Evolutionary conservation across 1,284 basidiomycete species (phyloP), one percentile per base, ranked within the genome.

Genomic region (Melampsora abietis-canadensis): DNA sequence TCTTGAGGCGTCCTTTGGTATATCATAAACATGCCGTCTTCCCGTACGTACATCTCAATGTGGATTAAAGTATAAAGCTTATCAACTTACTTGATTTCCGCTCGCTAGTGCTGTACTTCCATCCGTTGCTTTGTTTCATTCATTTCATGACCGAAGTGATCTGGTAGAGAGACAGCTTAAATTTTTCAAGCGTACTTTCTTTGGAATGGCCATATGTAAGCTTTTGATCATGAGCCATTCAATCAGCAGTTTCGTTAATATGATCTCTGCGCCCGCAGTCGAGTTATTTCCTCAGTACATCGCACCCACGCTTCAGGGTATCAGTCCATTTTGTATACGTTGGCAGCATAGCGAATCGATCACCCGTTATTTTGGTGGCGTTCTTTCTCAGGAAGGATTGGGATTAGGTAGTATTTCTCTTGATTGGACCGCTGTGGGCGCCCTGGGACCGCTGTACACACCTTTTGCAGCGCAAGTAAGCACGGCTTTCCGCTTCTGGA

Each of bases 251-350:
- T 15, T n/a, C 51, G 21, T 47, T 4, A 34, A 30, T 54, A 21
- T 68, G 7, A 54, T 54, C 24, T 54, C 7, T 68, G 7, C 17
- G 40, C 4, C 37, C 15, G 2, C 27, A 75, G 72, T 66, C 30
- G 72, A 75, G 40, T 51, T 75, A 30, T 67, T 75, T 12, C 72
- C 72, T 21, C 72, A 75, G 27, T 75, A 75, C 40, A 66, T 75
- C 27, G 72, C 72, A n/a, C 72, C 72, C 15, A 75, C 72, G 7
- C 65, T 75, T 48, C 51, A 67, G 34, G 72, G 62, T 4, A 21
- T 75, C 34, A 75, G 59, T 67, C 65, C 65, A 44, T 75, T 75
- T 21, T 75, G 72, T 30, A 59, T 75, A 44, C 8, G 40, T n/a
- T 75, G 72, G 72, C 63, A 62, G 34, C 54, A 61, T 30, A 75